phyloP scores from a whole-genome alignment of 345 rosid species.

The Salix udensis region DNA sequence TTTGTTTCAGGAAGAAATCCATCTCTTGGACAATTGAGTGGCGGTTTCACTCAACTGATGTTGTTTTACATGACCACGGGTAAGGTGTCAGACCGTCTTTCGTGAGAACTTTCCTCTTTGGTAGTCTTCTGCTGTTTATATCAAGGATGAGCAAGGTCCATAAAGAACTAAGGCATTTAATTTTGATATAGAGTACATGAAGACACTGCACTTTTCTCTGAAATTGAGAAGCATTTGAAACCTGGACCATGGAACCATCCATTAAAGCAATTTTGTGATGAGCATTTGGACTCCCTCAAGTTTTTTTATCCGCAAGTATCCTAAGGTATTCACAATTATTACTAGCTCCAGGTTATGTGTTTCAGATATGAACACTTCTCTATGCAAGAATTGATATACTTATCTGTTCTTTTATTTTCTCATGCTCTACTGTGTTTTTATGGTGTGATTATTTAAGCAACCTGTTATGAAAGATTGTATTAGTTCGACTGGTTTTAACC shows the following conservation, averaged over 20 bases:
- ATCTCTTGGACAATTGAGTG: conserved; percentile 91
- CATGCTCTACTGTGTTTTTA: too few relatives aligned
- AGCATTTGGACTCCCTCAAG: conserved; percentile 54
- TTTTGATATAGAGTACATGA: conserved; percentile 54
- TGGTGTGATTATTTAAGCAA: too few relatives aligned
- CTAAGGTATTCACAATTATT: conserved; percentile 40
- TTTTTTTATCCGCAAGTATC: conserved; percentile 55
- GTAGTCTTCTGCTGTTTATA: neutral
- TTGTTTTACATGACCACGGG: conserved; percentile 63
- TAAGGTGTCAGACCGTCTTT: conserved; percentile 24
- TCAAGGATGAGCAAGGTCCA: neutral
- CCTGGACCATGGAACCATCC: conserved; percentile 75
- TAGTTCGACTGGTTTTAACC: too few relatives aligned
- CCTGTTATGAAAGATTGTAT: too few relatives aligned
- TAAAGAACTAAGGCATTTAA: conserved; percentile 4
- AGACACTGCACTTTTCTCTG: conserved; percentile 48
- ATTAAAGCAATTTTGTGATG: conserved; percentile 57
- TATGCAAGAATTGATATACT: neutral
- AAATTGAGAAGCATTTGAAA: conserved; percentile 65
- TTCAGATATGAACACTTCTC: neutral
- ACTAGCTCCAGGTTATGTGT: neutral
- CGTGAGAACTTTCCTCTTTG: neutral
- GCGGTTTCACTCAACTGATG: conserved; percentile 74
- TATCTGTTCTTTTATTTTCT: too few relatives aligned
- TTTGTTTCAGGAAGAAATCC: conserved; percentile 48